Conservation (phyloP, 495 filamentous ascomycete species). For the Hypoxylon subgilvum region DNA sequence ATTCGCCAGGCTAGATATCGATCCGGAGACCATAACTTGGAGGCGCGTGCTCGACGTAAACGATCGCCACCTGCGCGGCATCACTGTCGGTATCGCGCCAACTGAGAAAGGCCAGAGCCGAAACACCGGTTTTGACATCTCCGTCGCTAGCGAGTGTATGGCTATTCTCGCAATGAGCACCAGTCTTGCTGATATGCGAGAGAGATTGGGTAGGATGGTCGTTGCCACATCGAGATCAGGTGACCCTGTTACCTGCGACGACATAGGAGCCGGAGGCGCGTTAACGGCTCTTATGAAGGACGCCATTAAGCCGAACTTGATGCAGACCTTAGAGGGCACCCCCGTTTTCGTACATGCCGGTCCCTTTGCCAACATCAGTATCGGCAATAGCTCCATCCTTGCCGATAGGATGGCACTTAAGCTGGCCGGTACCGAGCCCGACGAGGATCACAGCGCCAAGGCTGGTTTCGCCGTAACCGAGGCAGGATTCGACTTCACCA, state of each 20-base stretch:
- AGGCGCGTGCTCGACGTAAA: conserved; percentile 95
- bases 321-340: conserved; percentile 97
- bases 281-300: conserved; percentile 95
- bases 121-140: conserved; percentile 94
- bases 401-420: conserved; percentile 96
- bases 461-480: conserved; percentile 96
- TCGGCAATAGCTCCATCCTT: conserved; percentile 91
- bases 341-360: conserved; percentile 97
- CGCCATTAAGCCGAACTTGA: conserved; percentile 97
- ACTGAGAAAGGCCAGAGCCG: conserved; percentile 88
- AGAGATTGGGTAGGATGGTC: conserved; percentile 95
- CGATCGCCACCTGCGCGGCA: conserved; percentile 86
- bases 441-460: conserved; percentile 84
- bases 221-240: conserved; percentile 82
- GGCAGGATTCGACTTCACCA: conserved; percentile 98
- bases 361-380: conserved; percentile 97
- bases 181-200: conserved; percentile 85
- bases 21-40: conserved; percentile 97
- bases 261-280: conserved; percentile 90
- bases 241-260: conserved; percentile 94
- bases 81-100: conserved; percentile 83
- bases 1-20: conserved; percentile 93
- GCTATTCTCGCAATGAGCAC: conserved; percentile 95
- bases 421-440: conserved; percentile 92
- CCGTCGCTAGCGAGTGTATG: conserved; percentile 97